Percentiles rank a stretch among this genome's conserved stretches.
Evolutionary conservation across 768 basidiomycete species (phyloP).

Genomic region (Clitopilus passeckerianus): DNA sequence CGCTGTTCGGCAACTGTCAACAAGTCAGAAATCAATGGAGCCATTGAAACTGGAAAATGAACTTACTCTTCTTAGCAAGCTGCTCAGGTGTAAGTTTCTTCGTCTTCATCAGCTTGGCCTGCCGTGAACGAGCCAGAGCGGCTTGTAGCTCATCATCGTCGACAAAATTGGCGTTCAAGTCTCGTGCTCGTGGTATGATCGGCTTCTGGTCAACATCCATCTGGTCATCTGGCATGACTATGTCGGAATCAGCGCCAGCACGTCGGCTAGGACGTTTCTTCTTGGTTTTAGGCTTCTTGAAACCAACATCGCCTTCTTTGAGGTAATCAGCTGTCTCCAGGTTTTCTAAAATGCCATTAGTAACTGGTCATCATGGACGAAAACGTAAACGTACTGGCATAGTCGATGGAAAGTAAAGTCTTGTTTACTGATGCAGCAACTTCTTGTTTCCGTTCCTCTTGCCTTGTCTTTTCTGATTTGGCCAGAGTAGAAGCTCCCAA

Average conservation of each 20-base stretch:
- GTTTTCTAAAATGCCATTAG: conserved; percentile 57
- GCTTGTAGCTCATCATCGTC: conserved; percentile 99
- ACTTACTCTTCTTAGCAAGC: conserved; percentile 69
- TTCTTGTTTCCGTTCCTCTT: conserved; percentile 44
- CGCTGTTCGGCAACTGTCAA: conserved; percentile 60
- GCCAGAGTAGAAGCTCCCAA: conserved; percentile 56
- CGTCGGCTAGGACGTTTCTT: conserved; percentile 83
- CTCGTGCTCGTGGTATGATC: conserved; percentile 59
- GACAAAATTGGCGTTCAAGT: conserved; percentile 86
- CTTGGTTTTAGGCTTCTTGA: conserved; percentile 96
- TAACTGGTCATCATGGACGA: not conserved
- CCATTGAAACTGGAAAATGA: not conserved
- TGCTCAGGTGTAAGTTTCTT: conserved; percentile 82
- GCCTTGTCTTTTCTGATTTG: conserved; percentile 29
- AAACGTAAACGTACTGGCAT: conserved; percentile 61
- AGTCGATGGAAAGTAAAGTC: conserved; percentile 80
- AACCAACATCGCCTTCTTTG: conserved; percentile 87
- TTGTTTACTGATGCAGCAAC: conserved; percentile 68
- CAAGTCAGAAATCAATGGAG: conserved; percentile 5
- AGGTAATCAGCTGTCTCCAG: conserved; percentile 82
- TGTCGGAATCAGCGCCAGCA: conserved; percentile 48
- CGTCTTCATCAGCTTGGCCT: conserved; percentile 71
- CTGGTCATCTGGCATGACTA: conserved; percentile 36
- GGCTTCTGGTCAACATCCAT: conserved; percentile 84
- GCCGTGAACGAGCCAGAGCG: conserved; percentile 80